Conservation (phyloP, 2,329 filamentous ascomycete species). For the Calonectria pteridis region DNA sequence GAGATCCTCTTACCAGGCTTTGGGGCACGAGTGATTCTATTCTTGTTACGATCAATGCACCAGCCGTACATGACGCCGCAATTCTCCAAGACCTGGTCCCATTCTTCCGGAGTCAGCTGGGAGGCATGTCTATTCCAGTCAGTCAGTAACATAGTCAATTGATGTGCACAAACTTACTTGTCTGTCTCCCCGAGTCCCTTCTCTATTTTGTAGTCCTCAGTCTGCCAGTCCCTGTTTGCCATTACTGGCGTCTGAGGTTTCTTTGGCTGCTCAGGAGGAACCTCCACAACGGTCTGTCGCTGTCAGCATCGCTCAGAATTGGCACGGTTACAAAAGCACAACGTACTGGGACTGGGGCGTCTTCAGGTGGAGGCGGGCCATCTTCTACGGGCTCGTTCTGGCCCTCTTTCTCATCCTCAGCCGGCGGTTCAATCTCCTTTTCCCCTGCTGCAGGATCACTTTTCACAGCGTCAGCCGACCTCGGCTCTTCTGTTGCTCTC, state of each 20-base stretch:
- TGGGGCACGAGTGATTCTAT: neutral
- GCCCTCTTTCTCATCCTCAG: neutral
- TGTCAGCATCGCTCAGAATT: neutral
- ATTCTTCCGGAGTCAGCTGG: neutral
- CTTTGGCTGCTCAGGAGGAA: neutral
- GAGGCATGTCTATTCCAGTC: neutral
- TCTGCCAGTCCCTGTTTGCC: neutral
- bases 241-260: neutral
- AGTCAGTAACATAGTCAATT: neutral
- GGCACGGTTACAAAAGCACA: neutral
- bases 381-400: neutral
- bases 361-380: neutral
- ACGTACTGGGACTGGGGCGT: neutral
- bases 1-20: neutral
- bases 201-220: neutral
- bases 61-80: slow-evolving; percentile 1
- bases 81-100: neutral
- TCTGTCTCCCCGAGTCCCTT: neutral
- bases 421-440: neutral
- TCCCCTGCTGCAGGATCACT: neutral
- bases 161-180: neutral
- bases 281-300: neutral
- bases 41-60: slow-evolving; percentile 1
- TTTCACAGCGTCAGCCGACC: neutral
- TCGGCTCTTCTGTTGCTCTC: neutral